Evolutionary conservation across 2,329 filamentous ascomycete species (phyloP).

Genomic region (Aspergillus chevalieri): DNA sequence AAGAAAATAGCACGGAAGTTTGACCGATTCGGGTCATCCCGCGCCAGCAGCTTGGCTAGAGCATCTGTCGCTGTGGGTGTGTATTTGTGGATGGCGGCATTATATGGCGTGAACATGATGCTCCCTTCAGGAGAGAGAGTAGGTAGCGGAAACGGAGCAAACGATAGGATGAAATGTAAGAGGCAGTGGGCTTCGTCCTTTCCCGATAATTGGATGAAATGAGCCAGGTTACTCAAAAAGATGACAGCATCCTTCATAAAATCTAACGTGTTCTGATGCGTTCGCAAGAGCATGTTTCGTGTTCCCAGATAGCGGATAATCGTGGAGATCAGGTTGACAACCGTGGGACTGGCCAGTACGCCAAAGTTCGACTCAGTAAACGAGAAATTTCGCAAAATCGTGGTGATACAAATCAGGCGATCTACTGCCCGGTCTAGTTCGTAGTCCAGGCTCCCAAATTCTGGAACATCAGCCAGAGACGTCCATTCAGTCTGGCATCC

Average conservation of each 20-base stretch:
- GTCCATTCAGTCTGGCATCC: conserved; percentile 70
- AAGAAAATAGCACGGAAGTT: conserved; percentile 78
- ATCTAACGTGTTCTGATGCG: conserved; percentile 78
- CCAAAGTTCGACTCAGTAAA: conserved; percentile 74
- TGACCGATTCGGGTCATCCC: conserved; percentile 86
- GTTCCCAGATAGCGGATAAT: conserved; percentile 84
- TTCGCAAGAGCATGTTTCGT: conserved; percentile 76
- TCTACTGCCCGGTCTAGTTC: conserved; percentile 82
- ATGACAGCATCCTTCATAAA: conserved; percentile 95
- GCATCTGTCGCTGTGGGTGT: conserved; percentile 84
- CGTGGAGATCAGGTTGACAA: conserved; percentile 77
- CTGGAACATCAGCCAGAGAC: conserved; percentile 63
- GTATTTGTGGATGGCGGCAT: conserved; percentile 76
- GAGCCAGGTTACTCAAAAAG: conserved; percentile 81
- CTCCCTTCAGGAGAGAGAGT: conserved; percentile 45
- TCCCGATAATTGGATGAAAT: conserved; percentile 71
- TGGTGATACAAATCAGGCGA: conserved; percentile 81
- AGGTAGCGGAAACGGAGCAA: conserved; percentile 73
- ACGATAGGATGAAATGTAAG: conserved; percentile 82
- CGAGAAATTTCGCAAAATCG: conserved; percentile 85
- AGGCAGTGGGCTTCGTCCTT: conserved; percentile 83
- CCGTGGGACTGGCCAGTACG: conserved; percentile 65
- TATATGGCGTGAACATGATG: conserved; percentile 73
- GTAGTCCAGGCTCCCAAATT: conserved; percentile 70
- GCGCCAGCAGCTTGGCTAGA: conserved; percentile 81